phyloP scores from a whole-genome alignment of 2,329 filamentous ascomycete genomes.

The Trichoderma arundinaceum region DNA sequence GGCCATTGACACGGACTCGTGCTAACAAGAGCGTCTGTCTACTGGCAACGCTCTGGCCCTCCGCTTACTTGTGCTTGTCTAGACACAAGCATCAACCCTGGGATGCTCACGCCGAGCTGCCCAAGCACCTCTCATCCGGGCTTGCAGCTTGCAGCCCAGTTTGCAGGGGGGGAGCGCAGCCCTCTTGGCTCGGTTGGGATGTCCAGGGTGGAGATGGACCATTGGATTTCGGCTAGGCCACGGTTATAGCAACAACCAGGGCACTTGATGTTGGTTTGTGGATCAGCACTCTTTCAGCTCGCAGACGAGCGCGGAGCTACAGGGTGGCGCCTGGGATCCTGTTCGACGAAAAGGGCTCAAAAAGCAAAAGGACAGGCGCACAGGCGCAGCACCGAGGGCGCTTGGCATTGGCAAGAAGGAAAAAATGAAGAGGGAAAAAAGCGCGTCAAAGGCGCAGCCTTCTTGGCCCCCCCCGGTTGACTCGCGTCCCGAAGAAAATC shows the following conservation, averaged over 20 bases:
- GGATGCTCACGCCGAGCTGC: constrained; percentile 2
- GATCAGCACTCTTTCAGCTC: constrained; percentile 28
- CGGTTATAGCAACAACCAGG: constrained; percentile 18
- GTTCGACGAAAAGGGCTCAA: neutral
- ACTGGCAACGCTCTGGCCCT: constrained; percentile 5
- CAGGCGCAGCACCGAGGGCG: neutral
- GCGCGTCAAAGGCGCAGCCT: constrained; percentile 5
- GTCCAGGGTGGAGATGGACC: constrained; percentile 15
- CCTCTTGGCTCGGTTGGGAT: constrained; percentile 13
- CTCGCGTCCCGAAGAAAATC: constrained; percentile 7
- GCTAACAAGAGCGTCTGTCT: neutral
- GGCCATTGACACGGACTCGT: neutral
- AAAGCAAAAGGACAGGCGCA: neutral
- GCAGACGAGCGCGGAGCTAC: constrained; percentile 1
- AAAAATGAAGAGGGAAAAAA: neutral
- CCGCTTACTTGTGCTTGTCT: neutral
- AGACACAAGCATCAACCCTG: neutral
- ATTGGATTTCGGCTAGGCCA: constrained; percentile 18
- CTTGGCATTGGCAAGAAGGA: neutral
- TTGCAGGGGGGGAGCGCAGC: constrained; percentile 3
- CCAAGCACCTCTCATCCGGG: constrained; percentile 10
- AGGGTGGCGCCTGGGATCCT: constrained; percentile 7
- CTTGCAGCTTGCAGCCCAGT: constrained; percentile 20
- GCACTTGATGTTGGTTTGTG: constrained; percentile 17
- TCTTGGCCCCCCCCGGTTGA: constrained; percentile 4